Conservation (phyloP, 306 rosid species). For the Pachyrhizus erosus region DNA sequence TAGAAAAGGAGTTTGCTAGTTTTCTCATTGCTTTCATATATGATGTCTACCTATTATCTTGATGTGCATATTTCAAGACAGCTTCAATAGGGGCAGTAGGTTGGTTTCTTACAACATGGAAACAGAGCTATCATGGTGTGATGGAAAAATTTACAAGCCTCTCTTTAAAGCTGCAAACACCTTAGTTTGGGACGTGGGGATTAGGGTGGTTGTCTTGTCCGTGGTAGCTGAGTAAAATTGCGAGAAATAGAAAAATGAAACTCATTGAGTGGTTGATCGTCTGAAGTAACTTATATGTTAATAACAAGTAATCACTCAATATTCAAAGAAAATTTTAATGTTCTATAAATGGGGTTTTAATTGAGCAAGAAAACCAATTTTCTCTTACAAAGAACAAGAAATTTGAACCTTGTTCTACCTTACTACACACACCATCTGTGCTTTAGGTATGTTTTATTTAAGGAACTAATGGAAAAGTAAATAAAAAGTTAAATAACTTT, state of each 20-base stretch:
- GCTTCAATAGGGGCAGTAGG: background rate
- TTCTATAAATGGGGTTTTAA: background rate
- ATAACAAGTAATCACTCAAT: too few species aligned
- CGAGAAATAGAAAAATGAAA: background rate
- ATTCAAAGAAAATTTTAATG: background rate
- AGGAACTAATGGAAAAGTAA: too few species aligned
- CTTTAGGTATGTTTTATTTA: too few species aligned
- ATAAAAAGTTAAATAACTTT: too few species aligned
- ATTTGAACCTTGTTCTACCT: background rate
- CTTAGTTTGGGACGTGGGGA: background rate
- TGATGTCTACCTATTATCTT: too few species aligned
- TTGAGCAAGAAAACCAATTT: background rate
- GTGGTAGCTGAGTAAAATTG: background rate
- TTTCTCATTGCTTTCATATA: background rate
- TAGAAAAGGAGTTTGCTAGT: background rate
- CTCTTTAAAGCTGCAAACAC: background rate
- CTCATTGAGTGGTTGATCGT: background rate
- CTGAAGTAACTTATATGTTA: background rate
- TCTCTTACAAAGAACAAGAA: background rate
- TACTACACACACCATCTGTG: too few species aligned
- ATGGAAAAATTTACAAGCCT: background rate
- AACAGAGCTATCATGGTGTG: background rate
- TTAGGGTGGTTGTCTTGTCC: background rate
- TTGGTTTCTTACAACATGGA: background rate
- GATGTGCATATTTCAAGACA: background rate